Evolutionary conservation across 768 basidiomycete species (phyloP), one percentile per base, ranked within the genome.

Genomic region (Macrocybe gigantea): DNA sequence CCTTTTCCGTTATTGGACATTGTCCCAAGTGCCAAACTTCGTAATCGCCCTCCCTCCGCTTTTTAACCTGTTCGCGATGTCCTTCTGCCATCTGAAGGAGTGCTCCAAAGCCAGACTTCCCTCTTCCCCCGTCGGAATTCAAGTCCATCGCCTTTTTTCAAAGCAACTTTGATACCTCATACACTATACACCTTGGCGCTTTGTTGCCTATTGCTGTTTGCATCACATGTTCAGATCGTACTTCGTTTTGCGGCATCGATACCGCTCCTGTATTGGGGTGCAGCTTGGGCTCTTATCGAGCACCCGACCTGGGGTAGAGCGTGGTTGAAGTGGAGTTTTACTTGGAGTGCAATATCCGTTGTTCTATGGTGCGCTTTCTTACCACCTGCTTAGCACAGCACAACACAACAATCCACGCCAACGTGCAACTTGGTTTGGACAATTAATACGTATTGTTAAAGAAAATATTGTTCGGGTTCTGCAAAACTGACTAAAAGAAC

Each of bases 231-330:
- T 2, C 95, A 96, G 62, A 96, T 97, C 52, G 69, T 82, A 13
- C 78, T 97, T 1, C 84, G 94, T 6, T 71, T 87, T 9, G 80
- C 82, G 14, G 76, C 84, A 1, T 79, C 85, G 3, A 74, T 92
- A 64, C 95, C 95, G 0, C 68, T 86, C 41, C 68, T 80, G 1
- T 93, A 91, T 63, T 97, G 95, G 96, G 84, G 81, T 2, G 82
- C 85, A n/a, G 81, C 89, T 3, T 72, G 78, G 64, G 63, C 93
- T 13, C 59, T 86, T 33, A 53, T 80, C 33, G 67, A 76, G 50
- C 63, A 68, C 22, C 77, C 75, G 12, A 48, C 44, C 33, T 71
- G 64, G 60, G 86, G 81, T 2, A 72, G 56, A 38, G 62, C 63
- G 38, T 97, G 93, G 88, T 67, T 93, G 2, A 60, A 64, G 8